phyloP scores from a whole-genome alignment of 768 basidiomycete genomes.

The Asterophora parasitica region DNA sequence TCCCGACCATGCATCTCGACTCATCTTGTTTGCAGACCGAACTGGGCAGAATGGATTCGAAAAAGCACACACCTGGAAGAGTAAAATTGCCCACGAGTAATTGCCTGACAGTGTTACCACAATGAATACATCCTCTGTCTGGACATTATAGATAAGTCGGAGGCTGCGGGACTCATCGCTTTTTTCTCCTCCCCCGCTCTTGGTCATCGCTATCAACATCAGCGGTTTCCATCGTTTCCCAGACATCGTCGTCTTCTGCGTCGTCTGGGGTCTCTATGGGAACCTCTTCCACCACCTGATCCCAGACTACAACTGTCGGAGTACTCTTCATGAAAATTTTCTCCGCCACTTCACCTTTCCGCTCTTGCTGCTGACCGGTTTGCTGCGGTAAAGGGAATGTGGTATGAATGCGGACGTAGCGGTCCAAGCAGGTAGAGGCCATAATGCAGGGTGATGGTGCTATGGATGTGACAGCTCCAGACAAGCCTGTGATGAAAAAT shows the following conservation, averaged over 20 bases:
- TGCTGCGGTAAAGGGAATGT: constrained; percentile 46
- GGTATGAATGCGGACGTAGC: constrained; percentile 67
- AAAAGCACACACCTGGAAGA: constrained; percentile 82
- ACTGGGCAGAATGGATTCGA: constrained; percentile 85
- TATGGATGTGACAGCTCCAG: constrained; percentile 65
- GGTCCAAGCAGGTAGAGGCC: constrained; percentile 62
- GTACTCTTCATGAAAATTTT: constrained; percentile 59
- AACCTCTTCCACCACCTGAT: constrained; percentile 25
- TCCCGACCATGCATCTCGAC: constrained; percentile 2
- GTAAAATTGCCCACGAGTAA: constrained; percentile 58
- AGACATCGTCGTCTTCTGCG: constrained; percentile 58
- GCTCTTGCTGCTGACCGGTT: constrained; percentile 46
- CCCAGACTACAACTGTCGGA: constrained; percentile 66
- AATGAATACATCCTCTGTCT: not conserved
- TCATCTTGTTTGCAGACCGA: constrained; percentile 46
- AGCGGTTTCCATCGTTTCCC: constrained; percentile 60
- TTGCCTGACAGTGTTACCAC: not conserved
- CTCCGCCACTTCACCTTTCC: constrained; percentile 56
- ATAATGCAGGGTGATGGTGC: constrained; percentile 50
- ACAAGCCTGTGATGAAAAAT: constrained; percentile 44
- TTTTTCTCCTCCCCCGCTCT: constrained; percentile 16
- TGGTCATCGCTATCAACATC: constrained; percentile 33
- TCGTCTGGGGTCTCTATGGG: constrained; percentile 28
- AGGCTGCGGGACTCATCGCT: constrained; percentile 16
- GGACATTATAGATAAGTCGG: no score